A percentile compares a stretch with the other conserved stretches of the same genome.
These are phyloP conservation scores for Oryza officinalis DNA, from an alignment of 176 grass and related monocot genomes.

Conservation along the genomic window DNA sequence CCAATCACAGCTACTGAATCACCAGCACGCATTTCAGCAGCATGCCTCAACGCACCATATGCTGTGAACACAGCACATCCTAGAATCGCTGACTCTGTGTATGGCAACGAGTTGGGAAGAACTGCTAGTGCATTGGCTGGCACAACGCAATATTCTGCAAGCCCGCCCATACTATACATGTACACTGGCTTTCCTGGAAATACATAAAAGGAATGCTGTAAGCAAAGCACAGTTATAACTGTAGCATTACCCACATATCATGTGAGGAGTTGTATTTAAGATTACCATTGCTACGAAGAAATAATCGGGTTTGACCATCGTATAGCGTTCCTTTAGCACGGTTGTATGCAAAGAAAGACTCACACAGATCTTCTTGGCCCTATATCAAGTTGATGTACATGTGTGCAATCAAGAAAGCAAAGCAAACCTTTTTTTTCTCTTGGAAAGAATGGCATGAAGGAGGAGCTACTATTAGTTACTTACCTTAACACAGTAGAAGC, in stretches of 20 bases:
- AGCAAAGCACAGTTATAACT: slow-evolving; percentile 15
- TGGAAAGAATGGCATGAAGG: neutral
- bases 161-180: slow-evolving; percentile 98
- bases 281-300: slow-evolving; percentile 77
- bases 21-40: slow-evolving; percentile 84
- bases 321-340: slow-evolving; percentile 96
- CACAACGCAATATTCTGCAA: slow-evolving; percentile 96
- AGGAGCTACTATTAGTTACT: slow-evolving; percentile 26
- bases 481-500: slow-evolving; percentile 97
- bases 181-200: slow-evolving; percentile 86
- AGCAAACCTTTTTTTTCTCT: neutral
- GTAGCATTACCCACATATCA: neutral
- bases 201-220: slow-evolving; percentile 7
- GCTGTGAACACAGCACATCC: slow-evolving; percentile 97
- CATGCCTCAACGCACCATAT: slow-evolving; percentile 92
- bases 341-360: slow-evolving; percentile 92
- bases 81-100: slow-evolving; percentile 87
- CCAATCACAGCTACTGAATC: slow-evolving; percentile 98
- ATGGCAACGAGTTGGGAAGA: slow-evolving; percentile 78
- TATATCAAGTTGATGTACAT: slow-evolving; percentile 36
- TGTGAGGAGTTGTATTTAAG: neutral
- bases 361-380: slow-evolving; percentile 98
- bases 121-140: slow-evolving; percentile 82
- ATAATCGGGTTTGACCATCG: slow-evolving; percentile 90
- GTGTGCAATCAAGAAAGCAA: slow-evolving; percentile 8